phyloP scores from a whole-genome alignment of 73 alveolate genomes.

The Tetrahymena thermophila region DNA sequence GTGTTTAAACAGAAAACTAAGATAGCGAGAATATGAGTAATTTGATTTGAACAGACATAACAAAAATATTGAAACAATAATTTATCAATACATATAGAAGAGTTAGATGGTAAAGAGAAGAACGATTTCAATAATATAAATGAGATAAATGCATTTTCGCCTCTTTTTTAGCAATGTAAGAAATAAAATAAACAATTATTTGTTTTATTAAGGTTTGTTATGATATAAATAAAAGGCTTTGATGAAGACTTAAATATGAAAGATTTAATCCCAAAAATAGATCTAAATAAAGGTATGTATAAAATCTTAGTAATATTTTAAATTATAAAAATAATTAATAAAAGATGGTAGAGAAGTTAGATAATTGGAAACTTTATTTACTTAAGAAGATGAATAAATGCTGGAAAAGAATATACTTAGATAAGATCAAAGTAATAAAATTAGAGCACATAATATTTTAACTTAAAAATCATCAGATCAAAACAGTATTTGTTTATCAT shows the following conservation, averaged over 20 bases:
- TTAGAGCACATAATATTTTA: too few species aligned
- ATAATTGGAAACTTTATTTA: neutral
- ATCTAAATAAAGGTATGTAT: neutral
- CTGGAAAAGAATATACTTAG: too few species aligned
- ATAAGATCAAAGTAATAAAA: too few species aligned
- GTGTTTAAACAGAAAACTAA: neutral
- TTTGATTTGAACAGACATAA: too few species aligned
- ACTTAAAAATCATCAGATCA: neutral
- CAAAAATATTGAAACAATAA: too few species aligned
- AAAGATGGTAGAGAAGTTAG: neutral
- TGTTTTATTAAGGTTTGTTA: too few species aligned
- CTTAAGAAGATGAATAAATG: neutral
- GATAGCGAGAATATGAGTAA: neutral
- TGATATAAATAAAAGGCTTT: neutral
- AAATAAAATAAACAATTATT: too few species aligned
- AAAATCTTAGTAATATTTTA: too few species aligned
- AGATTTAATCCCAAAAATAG: neutral
- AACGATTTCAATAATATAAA: too few species aligned
- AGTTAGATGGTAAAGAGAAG: neutral
- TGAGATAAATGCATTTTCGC: neutral
- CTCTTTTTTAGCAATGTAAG: neutral
- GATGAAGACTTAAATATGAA: neutral
- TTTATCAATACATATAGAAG: neutral
- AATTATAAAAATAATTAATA: too few species aligned
- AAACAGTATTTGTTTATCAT: neutral